Percentiles rank a stretch among this genome's conserved stretches.
Conservation (phyloP, 164 flowering plant genomes). For the Umbellularia californica region DNA sequence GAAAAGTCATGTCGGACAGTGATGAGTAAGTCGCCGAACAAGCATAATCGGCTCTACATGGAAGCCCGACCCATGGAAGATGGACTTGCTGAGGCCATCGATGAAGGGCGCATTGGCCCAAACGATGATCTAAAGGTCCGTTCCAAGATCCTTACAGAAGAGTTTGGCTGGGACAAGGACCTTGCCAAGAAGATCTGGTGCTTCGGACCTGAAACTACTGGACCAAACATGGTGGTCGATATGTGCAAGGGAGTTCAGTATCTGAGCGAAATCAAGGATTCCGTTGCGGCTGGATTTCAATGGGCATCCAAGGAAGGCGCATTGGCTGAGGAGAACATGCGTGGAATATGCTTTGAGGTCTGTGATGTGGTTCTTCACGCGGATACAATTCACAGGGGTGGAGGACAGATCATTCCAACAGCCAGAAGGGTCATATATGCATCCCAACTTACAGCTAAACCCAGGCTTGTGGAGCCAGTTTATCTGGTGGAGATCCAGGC, state of each 20-base stretch:
- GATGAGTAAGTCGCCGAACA: conserved; percentile 35
- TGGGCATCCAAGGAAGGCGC: conserved; percentile 39
- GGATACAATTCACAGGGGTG: conserved; percentile 37
- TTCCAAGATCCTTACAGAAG: conserved; percentile 27
- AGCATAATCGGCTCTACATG: conserved; percentile 36
- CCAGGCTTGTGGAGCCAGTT: conserved; percentile 29
- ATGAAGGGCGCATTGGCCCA: conserved; percentile 33
- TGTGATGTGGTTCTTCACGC: conserved; percentile 38
- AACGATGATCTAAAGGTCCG: conserved; percentile 32
- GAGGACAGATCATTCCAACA: conserved; percentile 27
- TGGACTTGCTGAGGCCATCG: conserved; percentile 33
- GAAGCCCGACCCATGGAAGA: conserved; percentile 35
- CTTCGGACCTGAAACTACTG: conserved; percentile 35
- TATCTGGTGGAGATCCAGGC: conserved; percentile 36
- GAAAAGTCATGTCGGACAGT: conserved; percentile 32
- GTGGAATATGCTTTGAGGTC: conserved; percentile 35
- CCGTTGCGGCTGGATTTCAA: conserved; percentile 30
- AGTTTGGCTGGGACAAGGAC: conserved; percentile 33
- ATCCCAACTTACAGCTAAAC: conserved; percentile 29
- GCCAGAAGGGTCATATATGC: conserved; percentile 33
- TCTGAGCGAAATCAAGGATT: conserved; percentile 34
- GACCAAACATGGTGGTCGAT: conserved; percentile 35
- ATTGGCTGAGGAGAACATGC: conserved; percentile 35
- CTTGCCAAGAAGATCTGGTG: conserved; percentile 36
- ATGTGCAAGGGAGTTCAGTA: conserved; percentile 37